Conservation (phyloP, 202 grass and related monocot species). For the Cymbopogon flexuosus region DNA sequence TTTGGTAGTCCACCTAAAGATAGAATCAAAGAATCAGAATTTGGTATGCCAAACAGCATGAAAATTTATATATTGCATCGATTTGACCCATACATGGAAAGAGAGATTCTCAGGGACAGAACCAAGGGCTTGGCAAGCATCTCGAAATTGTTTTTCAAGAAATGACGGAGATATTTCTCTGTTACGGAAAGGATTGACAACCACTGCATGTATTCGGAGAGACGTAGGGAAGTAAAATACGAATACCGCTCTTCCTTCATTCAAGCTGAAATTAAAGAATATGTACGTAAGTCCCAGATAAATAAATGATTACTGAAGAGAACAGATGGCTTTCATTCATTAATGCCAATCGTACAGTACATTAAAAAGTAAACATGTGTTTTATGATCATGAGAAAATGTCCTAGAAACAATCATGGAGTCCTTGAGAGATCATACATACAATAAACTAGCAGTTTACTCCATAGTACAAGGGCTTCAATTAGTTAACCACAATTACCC, state of each 20-base stretch:
- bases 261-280: slow-evolving; percentile 57
- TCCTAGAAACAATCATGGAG: slow-evolving; percentile 1
- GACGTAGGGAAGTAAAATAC: slow-evolving; percentile 78
- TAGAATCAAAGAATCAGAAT: slow-evolving; percentile 34
- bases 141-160: slow-evolving; percentile 90
- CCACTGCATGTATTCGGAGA: slow-evolving; percentile 56
- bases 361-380: slow-evolving; percentile 15
- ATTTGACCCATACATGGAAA: slow-evolving; percentile 47
- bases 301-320: slow-evolving; percentile 2
- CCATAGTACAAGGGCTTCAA: slow-evolving; percentile 10
- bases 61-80: slow-evolving; percentile 12
- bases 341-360: not conserved
- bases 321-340: not conserved
- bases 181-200: slow-evolving; percentile 90
- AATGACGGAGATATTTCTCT: slow-evolving; percentile 72
- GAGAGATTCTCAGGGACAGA: slow-evolving; percentile 47
- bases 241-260: slow-evolving; percentile 86
- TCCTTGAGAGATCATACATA: slow-evolving; percentile 4
- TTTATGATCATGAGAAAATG: slow-evolving; percentile 3
- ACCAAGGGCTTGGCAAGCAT: slow-evolving; percentile 63
- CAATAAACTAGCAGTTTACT: slow-evolving; percentile 28
- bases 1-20: slow-evolving; percentile 81
- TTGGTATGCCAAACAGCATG: slow-evolving; percentile 27
- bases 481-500: not conserved
- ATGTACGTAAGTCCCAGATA: slow-evolving; percentile 21